phyloP scores from a whole-genome alignment of 2,329 filamentous ascomycete species.

The Trichoderma brevicompactum region DNA sequence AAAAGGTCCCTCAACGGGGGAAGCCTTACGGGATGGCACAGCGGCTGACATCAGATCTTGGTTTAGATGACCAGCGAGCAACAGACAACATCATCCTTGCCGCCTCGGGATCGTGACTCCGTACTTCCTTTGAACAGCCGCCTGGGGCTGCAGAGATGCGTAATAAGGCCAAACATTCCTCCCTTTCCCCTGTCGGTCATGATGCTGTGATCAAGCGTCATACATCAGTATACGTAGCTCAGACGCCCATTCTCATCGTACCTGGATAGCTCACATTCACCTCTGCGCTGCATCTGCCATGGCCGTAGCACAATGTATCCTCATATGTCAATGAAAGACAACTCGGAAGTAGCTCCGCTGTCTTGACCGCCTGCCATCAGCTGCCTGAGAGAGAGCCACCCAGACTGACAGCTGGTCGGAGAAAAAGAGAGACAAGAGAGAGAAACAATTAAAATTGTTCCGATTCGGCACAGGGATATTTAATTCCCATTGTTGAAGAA shows the following conservation, averaged over 20 bases:
- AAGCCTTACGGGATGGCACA: conserved; percentile 15
- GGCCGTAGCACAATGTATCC: conserved; percentile 20
- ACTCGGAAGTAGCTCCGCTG: conserved; percentile 35
- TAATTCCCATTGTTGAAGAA: not conserved
- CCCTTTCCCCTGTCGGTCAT: not conserved
- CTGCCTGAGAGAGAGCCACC: conserved; percentile 37
- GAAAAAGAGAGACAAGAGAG: conserved; percentile 4
- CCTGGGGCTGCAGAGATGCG: not conserved
- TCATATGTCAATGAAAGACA: conserved; percentile 27
- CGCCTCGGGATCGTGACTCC: conserved; percentile 12
- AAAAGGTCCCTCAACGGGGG: conserved; percentile 9
- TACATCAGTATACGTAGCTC: conserved; percentile 7
- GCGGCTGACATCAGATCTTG: conserved; percentile 19
- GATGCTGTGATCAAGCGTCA: conserved; percentile 18
- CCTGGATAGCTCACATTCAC: conserved; percentile 22
- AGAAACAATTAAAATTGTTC: conserved; percentile 2
- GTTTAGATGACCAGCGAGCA: not conserved
- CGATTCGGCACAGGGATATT: not conserved
- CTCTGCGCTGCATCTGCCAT: not conserved
- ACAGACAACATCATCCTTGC: not conserved
- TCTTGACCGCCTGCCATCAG: conserved; percentile 30
- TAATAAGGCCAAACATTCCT: not conserved
- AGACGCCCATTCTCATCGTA: not conserved
- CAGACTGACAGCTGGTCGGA: conserved; percentile 19
- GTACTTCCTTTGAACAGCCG: not conserved